phyloP scores from a whole-genome alignment of 2,329 filamentous ascomycete genomes.

The Scytalidium lignicola region DNA sequence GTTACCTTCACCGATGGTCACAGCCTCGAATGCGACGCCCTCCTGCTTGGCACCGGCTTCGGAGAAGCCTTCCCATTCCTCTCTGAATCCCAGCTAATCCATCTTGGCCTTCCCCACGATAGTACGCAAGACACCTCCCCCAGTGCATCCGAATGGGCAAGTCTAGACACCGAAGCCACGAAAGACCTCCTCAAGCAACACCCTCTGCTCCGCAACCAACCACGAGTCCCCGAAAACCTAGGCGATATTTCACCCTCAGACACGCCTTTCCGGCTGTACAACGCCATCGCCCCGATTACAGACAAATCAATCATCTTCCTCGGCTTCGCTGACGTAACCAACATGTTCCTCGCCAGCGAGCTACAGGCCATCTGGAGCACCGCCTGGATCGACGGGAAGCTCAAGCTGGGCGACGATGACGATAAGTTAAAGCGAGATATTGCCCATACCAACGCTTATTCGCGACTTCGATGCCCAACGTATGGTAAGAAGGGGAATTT shows the following conservation, averaged over 20 bases:
- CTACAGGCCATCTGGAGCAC: slow-evolving; percentile 23
- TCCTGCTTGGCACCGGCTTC: slow-evolving; percentile 25
- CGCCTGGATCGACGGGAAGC: slow-evolving; percentile 21
- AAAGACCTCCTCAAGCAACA: slow-evolving; percentile 17
- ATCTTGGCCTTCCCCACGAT: slow-evolving; percentile 20
- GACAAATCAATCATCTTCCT: slow-evolving; percentile 24
- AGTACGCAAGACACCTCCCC: slow-evolving; percentile 9
- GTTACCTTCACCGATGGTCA: slow-evolving; percentile 11
- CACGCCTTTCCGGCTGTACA: slow-evolving; percentile 22
- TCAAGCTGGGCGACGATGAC: slow-evolving; percentile 14
- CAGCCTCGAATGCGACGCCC: slow-evolving; percentile 17
- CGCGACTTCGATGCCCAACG: slow-evolving; percentile 22
- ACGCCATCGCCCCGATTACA: slow-evolving; percentile 19
- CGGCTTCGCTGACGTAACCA: slow-evolving; percentile 18
- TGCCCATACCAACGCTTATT: slow-evolving; percentile 21
- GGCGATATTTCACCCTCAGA: slow-evolving; percentile 3
- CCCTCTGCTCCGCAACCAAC: slow-evolving; percentile 21
- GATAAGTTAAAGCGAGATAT: slow-evolving; percentile 18
- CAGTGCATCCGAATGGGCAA: slow-evolving; percentile 16
- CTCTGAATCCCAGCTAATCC: slow-evolving; percentile 11
- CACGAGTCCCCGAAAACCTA: background rate
- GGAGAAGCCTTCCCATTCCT: slow-evolving; percentile 19
- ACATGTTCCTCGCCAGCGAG: slow-evolving; percentile 21
- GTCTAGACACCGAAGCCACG: slow-evolving; percentile 19
- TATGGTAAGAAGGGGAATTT: slow-evolving; percentile 22